Evolutionary conservation across 139 green algal species (phyloP), one percentile per base, ranked within the genome.

Genomic region (Edaphochlamys debaryana): DNA sequence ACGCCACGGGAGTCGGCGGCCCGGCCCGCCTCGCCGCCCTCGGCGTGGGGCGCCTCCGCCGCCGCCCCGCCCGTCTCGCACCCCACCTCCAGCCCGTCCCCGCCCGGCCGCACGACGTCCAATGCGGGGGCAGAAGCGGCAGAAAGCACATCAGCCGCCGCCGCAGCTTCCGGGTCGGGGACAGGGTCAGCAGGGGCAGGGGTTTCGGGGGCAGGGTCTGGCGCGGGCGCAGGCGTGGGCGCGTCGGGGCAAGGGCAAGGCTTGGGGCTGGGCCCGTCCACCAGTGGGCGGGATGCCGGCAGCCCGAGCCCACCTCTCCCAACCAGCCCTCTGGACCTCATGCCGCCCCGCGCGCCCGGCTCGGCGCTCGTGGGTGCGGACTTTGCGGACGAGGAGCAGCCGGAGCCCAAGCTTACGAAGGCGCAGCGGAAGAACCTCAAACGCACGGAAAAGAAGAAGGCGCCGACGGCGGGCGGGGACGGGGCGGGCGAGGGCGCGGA

Each of bases 381-480:
- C 29, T 86, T 85, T n/a, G 37, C 56, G 41, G 80, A 80, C 1
- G 66, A 67, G 25, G 85, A 88, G 20, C 82, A 70, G 5, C 72
- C 75, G 50, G 87, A 79, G 58, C 34, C 42, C 37, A 87, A 87
- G 64, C 85, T 95, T 0, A 94, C 85, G 17, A 94, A 94, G 38
- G 84, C 92, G n/a, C 91, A 95, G 84, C 78, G 83, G 6, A 95
- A 95, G 77, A 96, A 96, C 88, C 78, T 93, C 38, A 94, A 94
- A 77, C 89, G 91, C 0, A 80, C 87, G 5, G 93, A 95, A 82
- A 90, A 89, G 70, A 94, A 94, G 84, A 88, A 85, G 68, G 52
- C 63, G 69, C 48, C 68, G 20, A 48, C 50, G 4, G 60, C 5
- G 60, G 60, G 11, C 4, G 60, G 0, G 11, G 60, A 67, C 19